These are phyloP conservation scores for Excoecaria agallocha DNA, from an alignment of 345 rosid genomes.

Conservation along the genomic window DNA sequence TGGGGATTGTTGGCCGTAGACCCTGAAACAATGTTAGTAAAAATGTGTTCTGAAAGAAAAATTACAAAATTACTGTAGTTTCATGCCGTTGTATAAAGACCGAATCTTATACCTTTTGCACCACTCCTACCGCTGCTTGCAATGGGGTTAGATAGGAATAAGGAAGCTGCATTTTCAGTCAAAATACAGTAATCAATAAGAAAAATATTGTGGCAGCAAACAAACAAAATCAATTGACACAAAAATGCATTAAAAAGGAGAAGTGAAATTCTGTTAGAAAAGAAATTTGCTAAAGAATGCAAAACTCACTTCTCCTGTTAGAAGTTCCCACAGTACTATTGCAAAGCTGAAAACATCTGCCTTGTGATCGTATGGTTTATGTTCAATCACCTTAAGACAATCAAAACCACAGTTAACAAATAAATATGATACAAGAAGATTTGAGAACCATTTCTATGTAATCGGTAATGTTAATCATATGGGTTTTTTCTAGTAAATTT, in stretches of 20 bases:
- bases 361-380: constrained; percentile 83
- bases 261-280: background rate
- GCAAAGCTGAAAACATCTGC: constrained; percentile 94
- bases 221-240: background rate
- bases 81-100: background rate
- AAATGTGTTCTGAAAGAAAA: background rate
- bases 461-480: background rate
- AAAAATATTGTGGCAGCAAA: constrained; percentile 6
- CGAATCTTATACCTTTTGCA: constrained; percentile 60
- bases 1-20: constrained; percentile 78
- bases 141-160: constrained; percentile 71
- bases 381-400: constrained; percentile 82
- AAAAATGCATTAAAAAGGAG: background rate
- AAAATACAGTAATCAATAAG: constrained; percentile 6
- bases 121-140: constrained; percentile 94
- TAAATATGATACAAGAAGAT: background rate
- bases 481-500: background rate
- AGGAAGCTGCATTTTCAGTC: constrained; percentile 56
- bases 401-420: constrained; percentile 7
- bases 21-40: constrained; percentile 36
- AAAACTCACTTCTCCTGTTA: constrained; percentile 79
- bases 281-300: background rate
- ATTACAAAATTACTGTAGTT: background rate
- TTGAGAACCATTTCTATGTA: background rate
- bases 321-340: constrained; percentile 85